These are phyloP conservation scores for Scedosporium boydii DNA, from an alignment of 2,329 filamentous ascomycete species.

Conservation along the genomic window DNA sequence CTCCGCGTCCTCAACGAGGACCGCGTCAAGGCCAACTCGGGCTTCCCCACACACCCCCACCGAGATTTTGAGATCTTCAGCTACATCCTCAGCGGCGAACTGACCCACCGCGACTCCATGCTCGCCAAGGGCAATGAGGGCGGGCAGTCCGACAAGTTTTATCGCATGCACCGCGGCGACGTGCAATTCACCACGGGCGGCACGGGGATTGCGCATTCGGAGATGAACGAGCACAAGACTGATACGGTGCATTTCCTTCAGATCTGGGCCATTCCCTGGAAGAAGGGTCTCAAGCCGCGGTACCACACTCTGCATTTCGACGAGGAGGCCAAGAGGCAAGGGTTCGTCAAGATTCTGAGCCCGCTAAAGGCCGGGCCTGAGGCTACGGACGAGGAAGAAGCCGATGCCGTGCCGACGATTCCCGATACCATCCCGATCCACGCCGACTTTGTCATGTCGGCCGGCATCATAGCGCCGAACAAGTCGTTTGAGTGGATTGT, in stretches of 20 bases:
- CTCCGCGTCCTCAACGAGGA: slow-evolving; percentile 86
- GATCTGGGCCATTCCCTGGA: slow-evolving; percentile 80
- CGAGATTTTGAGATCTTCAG: slow-evolving; percentile 84
- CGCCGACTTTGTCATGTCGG: slow-evolving; percentile 75
- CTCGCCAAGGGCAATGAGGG: slow-evolving; percentile 58
- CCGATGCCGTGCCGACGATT: slow-evolving; percentile 50
- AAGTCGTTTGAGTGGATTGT: slow-evolving; percentile 62
- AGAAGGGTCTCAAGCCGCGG: slow-evolving; percentile 57
- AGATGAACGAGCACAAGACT: slow-evolving; percentile 65
- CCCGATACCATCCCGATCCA: slow-evolving; percentile 71
- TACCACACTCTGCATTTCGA: slow-evolving; percentile 69
- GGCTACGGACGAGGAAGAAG: slow-evolving; percentile 53
- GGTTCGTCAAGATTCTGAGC: slow-evolving; percentile 67
- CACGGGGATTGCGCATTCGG: slow-evolving; percentile 68
- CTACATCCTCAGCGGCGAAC: slow-evolving; percentile 76
- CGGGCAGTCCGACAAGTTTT: slow-evolving; percentile 53
- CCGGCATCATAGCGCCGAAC: slow-evolving; percentile 59
- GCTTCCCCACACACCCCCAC: slow-evolving; percentile 80
- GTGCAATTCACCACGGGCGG: slow-evolving; percentile 89
- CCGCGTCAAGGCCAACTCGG: slow-evolving; percentile 61
- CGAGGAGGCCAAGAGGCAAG: slow-evolving; percentile 62
- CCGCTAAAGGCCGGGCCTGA: slow-evolving; percentile 58
- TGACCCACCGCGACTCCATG: slow-evolving; percentile 84
- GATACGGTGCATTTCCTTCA: slow-evolving; percentile 77
- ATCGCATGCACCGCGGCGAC: slow-evolving; percentile 65